Base-by-base conservation (phyloP, 2,329 filamentous ascomycete species). In the Aspergillus sp. region DNA sequence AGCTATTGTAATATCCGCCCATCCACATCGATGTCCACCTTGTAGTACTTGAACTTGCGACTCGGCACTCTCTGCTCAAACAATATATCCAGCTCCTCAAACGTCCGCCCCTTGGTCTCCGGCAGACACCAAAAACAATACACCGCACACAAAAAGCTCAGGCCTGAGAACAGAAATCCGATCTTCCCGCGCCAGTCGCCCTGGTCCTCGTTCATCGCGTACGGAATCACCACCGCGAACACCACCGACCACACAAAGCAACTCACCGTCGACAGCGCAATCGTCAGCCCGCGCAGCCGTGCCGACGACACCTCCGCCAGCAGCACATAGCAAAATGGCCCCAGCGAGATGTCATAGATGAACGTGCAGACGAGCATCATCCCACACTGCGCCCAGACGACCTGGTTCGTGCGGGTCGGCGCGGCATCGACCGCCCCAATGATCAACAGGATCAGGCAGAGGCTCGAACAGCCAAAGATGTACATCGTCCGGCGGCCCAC, bases 291-390 rank as follows among this genome's bases (percentile, higher is more conserved):
- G 44, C 79, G 77, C 44, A 82, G 72, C 11, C 78, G 71, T 1
- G 77, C 78, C 1, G 77, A 79, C 0, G 77, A 78, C 3, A 82
- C 69, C 58, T 82, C 80, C 0, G 79, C 75, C 22, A 81, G 64
- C 10, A 82, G 61, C 1, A 74, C 73, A 63, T 79, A 82, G n/a
- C 76, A 79, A 13, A 82, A 73, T 0, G 79, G 80, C 0, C 80
- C 81, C 7, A 82, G 74, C 4, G 76, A 76, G 51, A 77, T 72
- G 63, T 79, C 77, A 61, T 82, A 83, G 3, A 79, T 70, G 44
- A 82, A 79, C 2, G 54, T 65, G 51, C 62, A 69, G 2, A 56
- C 52, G 1, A 70, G 44, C 52, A 68, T 64, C 2, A 79, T 57
- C 2, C 65, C 66, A 3, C 69, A 72, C 55, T 78, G 73, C 0